Conservation (phyloP, 2,329 filamentous ascomycete genomes). For the Aspergillus oerlinghausenensis region DNA sequence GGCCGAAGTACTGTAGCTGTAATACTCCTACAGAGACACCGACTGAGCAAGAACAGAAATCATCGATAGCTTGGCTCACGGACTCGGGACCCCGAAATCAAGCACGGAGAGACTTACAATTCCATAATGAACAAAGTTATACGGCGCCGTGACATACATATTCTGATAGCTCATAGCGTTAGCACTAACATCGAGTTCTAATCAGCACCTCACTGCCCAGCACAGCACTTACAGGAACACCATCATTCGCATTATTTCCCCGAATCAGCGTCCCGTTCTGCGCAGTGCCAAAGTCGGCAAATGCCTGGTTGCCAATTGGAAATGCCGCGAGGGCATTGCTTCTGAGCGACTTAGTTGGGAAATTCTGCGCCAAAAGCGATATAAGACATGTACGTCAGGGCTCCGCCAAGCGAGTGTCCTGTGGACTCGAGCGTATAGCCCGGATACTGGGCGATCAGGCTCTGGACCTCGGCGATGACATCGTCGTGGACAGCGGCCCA, state of each 20-base stretch:
- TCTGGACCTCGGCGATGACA: slow-evolving; percentile 25
- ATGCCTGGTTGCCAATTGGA: slow-evolving; percentile 27
- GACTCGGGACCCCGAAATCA: neutral
- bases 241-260: slow-evolving; percentile 24
- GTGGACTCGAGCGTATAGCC: slow-evolving; percentile 26
- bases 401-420: slow-evolving; percentile 28
- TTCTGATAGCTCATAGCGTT: slow-evolving; percentile 13
- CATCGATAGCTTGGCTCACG: neutral
- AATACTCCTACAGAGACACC: slow-evolving; percentile 19
- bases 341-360: slow-evolving; percentile 23
- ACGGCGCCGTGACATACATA: slow-evolving; percentile 21
- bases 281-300: slow-evolving; percentile 20
- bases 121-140: slow-evolving; percentile 23
- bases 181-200: neutral
- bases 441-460: slow-evolving; percentile 22
- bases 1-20: slow-evolving; percentile 18
- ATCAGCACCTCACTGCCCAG: neutral
- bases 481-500: slow-evolving; percentile 27
- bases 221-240: slow-evolving; percentile 22
- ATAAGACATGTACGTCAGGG: slow-evolving; percentile 28
- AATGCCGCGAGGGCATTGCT: slow-evolving; percentile 31
- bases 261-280: slow-evolving; percentile 22
- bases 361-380: slow-evolving; percentile 27
- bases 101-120: slow-evolving; percentile 13
- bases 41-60: neutral